Evolutionary conservation across 106 monocot species (phyloP).

Genomic region (Iris macrosiphon): DNA sequence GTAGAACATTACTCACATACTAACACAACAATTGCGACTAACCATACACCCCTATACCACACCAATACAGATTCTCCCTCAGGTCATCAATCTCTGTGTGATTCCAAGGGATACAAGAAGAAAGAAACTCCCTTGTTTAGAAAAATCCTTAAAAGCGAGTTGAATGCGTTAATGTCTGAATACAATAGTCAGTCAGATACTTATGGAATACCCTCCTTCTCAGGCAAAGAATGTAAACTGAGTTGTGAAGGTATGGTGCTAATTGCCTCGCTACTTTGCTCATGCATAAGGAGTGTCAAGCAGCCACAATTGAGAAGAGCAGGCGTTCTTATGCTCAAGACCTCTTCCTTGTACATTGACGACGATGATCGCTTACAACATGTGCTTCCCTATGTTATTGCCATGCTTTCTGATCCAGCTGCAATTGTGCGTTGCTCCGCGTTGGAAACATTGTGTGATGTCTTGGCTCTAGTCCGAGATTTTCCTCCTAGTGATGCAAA

Average conservation of each 20-base stretch:
- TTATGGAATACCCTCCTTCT: constrained; percentile 37
- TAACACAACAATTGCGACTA: constrained; percentile 10
- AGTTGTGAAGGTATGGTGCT: constrained; percentile 90
- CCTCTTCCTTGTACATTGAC: constrained; percentile 77
- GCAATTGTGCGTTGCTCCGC: constrained; percentile 97
- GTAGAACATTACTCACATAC: constrained; percentile 33
- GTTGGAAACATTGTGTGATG: constrained; percentile 82
- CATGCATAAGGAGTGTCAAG: constrained; percentile 83
- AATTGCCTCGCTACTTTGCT: constrained; percentile 84
- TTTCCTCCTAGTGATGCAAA: constrained; percentile 96
- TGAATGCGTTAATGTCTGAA: constrained; percentile 47
- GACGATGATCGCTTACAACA: constrained; percentile 94
- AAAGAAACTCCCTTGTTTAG: constrained; percentile 38
- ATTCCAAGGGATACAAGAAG: constrained; percentile 25
- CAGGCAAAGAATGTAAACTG: constrained; percentile 20
- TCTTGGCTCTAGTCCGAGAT: constrained; percentile 68
- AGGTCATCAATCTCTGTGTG: constrained; percentile 23
- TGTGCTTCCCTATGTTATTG: constrained; percentile 89
- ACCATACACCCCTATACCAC: neutral
- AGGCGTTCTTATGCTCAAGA: constrained; percentile 59
- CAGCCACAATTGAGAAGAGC: constrained; percentile 86
- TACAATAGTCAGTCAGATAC: constrained; percentile 55
- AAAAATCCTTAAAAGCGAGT: constrained; percentile 58
- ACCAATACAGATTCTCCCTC: constrained; percentile 8
- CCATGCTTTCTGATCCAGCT: constrained; percentile 87